These are phyloP conservation scores for Microcyclospora pomicola DNA, from an alignment of 2,329 filamentous ascomycete genomes.

Conservation along the genomic window DNA sequence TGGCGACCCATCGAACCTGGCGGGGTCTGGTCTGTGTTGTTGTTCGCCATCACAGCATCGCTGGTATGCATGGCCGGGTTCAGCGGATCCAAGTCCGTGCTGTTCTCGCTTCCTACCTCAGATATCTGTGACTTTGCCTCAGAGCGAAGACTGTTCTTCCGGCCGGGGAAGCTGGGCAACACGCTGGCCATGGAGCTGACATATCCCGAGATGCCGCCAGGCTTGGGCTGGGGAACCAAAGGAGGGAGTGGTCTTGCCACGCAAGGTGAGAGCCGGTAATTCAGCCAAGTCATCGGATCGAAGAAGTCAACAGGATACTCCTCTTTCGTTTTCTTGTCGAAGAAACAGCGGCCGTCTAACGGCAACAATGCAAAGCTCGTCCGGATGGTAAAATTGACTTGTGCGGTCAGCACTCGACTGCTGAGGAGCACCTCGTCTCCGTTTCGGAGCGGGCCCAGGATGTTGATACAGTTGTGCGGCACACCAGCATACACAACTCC, in stretches of 20 bases:
- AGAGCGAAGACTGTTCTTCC: constrained; percentile 15
- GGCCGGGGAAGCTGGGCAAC: constrained; percentile 20
- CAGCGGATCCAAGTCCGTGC: constrained; percentile 1
- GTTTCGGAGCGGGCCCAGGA: constrained; percentile 75
- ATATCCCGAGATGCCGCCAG: constrained; percentile 29
- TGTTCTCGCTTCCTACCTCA: constrained; percentile 16
- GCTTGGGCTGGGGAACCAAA: constrained; percentile 21
- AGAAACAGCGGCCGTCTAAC: constrained; percentile 74
- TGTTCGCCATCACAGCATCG: constrained; percentile 27
- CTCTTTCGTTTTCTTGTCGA: constrained; percentile 68
- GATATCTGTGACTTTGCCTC: constrained; percentile 8
- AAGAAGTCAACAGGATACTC: constrained; percentile 77
- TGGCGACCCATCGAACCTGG: constrained; percentile 15
- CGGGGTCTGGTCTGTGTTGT: constrained; percentile 28
- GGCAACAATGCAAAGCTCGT: constrained; percentile 77
- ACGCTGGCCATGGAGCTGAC: constrained; percentile 36
- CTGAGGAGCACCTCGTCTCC: constrained; percentile 87
- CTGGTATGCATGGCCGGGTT: constrained; percentile 11
- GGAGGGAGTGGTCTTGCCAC: constrained; percentile 54
- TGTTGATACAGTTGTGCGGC: constrained; percentile 78
- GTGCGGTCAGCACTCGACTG: constrained; percentile 76
- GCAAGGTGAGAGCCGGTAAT: constrained; percentile 65
- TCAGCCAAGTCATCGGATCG: constrained; percentile 63
- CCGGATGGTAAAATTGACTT: constrained; percentile 83
- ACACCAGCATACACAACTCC: constrained; percentile 77